Evolutionary conservation across 2,329 filamentous ascomycete genomes (phyloP).

Genomic region (Mariannaea elegans): DNA sequence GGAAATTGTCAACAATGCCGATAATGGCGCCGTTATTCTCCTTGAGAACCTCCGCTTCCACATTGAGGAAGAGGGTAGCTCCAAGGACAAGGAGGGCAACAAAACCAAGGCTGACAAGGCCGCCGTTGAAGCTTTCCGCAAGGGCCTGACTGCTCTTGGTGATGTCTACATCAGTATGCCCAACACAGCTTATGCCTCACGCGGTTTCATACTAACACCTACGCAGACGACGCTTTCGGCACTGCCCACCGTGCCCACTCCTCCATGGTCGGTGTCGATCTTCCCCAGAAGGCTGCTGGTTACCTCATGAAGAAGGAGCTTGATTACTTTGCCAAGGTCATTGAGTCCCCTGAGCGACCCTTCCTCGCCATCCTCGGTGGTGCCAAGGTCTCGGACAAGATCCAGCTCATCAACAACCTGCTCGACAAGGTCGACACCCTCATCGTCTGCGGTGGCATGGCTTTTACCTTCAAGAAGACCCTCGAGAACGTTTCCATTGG

Average conservation of each 20-base stretch:
- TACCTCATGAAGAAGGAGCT: conserved; percentile 99
- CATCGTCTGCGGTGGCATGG: conserved; percentile 97
- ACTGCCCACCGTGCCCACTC: conserved; percentile 98
- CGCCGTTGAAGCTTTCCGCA: conserved; percentile 92
- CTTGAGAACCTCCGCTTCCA: conserved; percentile 99
- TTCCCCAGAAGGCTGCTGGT: conserved; percentile 95
- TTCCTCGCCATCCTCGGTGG: conserved; percentile 99
- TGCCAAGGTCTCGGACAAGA: conserved; percentile 99
- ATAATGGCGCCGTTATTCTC: conserved; percentile 83
- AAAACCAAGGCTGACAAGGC: conserved; percentile 98
- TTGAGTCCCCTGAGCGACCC: conserved; percentile 90
- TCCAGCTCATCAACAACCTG: conserved; percentile 98
- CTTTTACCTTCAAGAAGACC: conserved; percentile 99
- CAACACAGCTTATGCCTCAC: neutral
- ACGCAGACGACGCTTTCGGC: conserved; percentile 92
- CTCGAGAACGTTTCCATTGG: conserved; percentile 90
- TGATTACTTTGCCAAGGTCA: conserved; percentile 97
- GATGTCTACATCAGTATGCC: conserved; percentile 94
- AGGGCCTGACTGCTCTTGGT: conserved; percentile 91
- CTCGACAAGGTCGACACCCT: conserved; percentile 97
- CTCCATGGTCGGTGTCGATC: conserved; percentile 97
- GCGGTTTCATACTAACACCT: conserved; percentile 30
- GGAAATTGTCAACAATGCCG: conserved; percentile 85
- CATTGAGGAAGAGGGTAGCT: conserved; percentile 96
- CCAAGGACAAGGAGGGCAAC: conserved; percentile 92